phyloP scores from a whole-genome alignment of 1,284 basidiomycete genomes.

The Lignosus rhinocerotis region DNA sequence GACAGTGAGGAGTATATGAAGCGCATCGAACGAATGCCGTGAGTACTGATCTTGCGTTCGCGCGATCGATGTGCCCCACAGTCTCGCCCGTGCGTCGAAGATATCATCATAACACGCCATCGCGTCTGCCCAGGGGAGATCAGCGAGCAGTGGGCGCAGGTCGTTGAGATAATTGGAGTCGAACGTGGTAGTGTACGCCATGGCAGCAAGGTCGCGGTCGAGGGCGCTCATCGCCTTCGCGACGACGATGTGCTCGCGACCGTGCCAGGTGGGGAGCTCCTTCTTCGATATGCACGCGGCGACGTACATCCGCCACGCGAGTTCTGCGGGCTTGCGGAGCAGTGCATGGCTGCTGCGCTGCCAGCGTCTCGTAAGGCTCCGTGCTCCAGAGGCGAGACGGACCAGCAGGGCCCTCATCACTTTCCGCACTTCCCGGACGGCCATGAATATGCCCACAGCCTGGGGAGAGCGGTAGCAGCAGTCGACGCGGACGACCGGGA shows the following conservation, averaged over 20 bases:
- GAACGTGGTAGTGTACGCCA: slow-evolving; percentile 18
- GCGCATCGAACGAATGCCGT: slow-evolving; percentile 10
- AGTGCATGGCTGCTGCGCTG: slow-evolving; percentile 2
- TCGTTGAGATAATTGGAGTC: slow-evolving; percentile 4
- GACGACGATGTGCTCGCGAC: slow-evolving; percentile 15
- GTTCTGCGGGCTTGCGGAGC: slow-evolving; percentile 1
- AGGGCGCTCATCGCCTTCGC: slow-evolving; percentile 5
- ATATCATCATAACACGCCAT: slow-evolving; percentile 10
- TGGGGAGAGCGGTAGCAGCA: slow-evolving; percentile 17
- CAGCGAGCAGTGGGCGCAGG: slow-evolving; percentile 6
- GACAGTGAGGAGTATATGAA: slow-evolving; percentile 8
- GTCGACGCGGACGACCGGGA: slow-evolving; percentile 9
- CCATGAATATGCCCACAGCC: slow-evolving; percentile 16
- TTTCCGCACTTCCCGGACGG: not conserved
- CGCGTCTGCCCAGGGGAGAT: slow-evolving; percentile 11
- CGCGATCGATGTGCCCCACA: slow-evolving; percentile 8
- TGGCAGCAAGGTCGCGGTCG: slow-evolving; percentile 13
- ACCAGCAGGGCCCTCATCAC: not conserved
- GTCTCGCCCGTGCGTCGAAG: slow-evolving; percentile 6
- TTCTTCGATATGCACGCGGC: slow-evolving; percentile 7
- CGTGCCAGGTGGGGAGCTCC: slow-evolving; percentile 13
- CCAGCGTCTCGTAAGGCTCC: slow-evolving; percentile 8
- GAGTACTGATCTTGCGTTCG: slow-evolving; percentile 9
- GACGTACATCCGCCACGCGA: slow-evolving; percentile 10
- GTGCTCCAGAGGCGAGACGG: not conserved